phyloP scores from a whole-genome alignment of 2,329 filamentous ascomycete species.

The Cercospora sesami region DNA sequence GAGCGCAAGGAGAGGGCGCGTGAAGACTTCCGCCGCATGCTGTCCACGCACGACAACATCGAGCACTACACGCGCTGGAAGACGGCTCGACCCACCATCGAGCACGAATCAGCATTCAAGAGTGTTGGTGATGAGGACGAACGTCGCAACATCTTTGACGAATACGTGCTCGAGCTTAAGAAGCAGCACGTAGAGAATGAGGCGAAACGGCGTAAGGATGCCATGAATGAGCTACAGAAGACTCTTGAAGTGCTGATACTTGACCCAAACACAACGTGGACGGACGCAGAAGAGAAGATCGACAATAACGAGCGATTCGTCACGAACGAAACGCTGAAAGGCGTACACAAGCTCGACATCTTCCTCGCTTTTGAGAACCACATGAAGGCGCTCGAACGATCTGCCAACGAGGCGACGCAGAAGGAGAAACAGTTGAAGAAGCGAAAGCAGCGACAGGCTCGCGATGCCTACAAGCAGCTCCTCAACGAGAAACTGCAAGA shows the following conservation, averaged over 20 bases:
- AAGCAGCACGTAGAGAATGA: conserved; percentile 77
- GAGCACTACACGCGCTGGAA: conserved; percentile 97
- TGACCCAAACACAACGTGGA: conserved; percentile 93
- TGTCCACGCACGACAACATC: conserved; percentile 94
- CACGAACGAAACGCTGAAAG: conserved; percentile 79
- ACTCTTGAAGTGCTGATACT: conserved; percentile 78
- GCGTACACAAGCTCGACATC: conserved; percentile 84
- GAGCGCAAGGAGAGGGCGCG: conserved; percentile 89
- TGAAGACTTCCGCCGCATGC: conserved; percentile 92
- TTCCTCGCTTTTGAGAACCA: conserved; percentile 92
- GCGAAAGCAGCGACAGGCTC: conserved; percentile 79
- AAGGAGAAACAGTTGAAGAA: conserved; percentile 78
- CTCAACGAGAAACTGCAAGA: conserved; percentile 71
- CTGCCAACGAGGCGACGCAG: conserved; percentile 88
- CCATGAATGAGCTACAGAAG: conserved; percentile 77
- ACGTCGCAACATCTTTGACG: conserved; percentile 85
- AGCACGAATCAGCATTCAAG: conserved; percentile 92
- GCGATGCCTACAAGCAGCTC: conserved; percentile 76
- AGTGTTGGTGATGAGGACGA: conserved; percentile 85
- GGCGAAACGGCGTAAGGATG: conserved; percentile 69
- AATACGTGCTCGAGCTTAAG: conserved; percentile 84
- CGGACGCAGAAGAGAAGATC: conserved; percentile 80
- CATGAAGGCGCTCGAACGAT: conserved; percentile 86
- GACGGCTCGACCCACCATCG: conserved; percentile 89
- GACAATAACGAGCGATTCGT: conserved; percentile 75